Evolutionary conservation across 164 flowering plant species (phyloP).

Genomic region (Magnolia kwangsiensis): DNA sequence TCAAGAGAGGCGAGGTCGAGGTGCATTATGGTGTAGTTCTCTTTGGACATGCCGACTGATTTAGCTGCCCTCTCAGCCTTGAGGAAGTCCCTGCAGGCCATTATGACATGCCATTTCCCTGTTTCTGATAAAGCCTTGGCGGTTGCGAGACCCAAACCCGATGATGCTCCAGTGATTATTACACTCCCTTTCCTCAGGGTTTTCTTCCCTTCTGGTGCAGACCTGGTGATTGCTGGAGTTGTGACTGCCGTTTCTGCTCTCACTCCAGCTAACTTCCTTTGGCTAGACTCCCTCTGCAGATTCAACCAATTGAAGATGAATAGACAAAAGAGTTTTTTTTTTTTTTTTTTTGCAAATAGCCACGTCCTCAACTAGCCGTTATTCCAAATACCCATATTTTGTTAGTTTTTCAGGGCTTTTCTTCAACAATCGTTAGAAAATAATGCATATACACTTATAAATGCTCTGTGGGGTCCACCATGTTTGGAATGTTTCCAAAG

Average conservation of each 20-base stretch:
- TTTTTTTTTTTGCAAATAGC: neutral
- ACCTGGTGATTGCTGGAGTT: conserved; percentile 44
- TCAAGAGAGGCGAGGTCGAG: conserved; percentile 96
- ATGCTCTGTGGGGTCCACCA: no score
- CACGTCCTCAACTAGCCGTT: no score
- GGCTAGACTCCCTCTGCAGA: conserved; percentile 45
- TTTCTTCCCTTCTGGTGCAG: conserved; percentile 63
- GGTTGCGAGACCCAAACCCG: conserved; percentile 91
- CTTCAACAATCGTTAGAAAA: no score
- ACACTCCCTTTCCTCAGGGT: conserved; percentile 83
- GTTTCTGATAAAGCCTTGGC: conserved; percentile 84
- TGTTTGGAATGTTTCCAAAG: no score
- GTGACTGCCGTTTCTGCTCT: conserved; percentile 65
- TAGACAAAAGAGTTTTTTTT: no score
- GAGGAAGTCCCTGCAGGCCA: conserved; percentile 98
- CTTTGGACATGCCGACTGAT: conserved; percentile 74
- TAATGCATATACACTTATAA: no score
- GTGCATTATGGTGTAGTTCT: conserved; percentile 84
- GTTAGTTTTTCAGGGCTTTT: no score
- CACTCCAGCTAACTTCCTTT: conserved; percentile 36
- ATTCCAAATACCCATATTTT: no score
- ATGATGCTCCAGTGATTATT: conserved; percentile 88
- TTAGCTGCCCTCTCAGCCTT: conserved; percentile 94
- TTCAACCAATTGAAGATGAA: neutral
- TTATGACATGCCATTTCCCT: conserved; percentile 87